Base-by-base conservation (phyloP, 129 eudicot species). In the Lactuca sativa region DNA sequence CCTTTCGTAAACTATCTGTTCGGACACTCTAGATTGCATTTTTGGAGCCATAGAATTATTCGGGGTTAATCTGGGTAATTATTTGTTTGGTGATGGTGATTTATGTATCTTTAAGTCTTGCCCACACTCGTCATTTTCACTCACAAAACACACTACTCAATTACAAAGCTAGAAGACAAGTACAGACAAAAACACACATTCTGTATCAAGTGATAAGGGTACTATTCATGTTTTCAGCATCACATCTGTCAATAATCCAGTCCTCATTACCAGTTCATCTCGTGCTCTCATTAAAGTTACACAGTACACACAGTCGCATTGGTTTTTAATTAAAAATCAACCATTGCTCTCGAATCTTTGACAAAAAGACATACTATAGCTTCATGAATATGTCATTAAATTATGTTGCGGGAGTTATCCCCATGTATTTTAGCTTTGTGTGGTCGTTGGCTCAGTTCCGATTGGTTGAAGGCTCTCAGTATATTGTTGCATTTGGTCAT, bases 121-220 rank as follows among this genome's bases (percentile, higher is more conserved):
- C n/a, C n/a, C n/a, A n/a, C n/a, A n/a, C n/a, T n/a, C n/a, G n/a
- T n/a, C n/a, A n/a, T n/a, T n/a, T n/a, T n/a, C n/a, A n/a, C n/a
- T n/a, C n/a, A n/a, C n/a, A n/a, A n/a, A n/a, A n/a, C n/a, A n/a
- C n/a, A n/a, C n/a, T n/a, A n/a, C n/a, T n/a, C n/a, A n/a, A n/a
- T n/a, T n/a, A n/a, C n/a, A n/a, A n/a, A n/a, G n/a, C n/a, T n/a
- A n/a, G n/a, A n/a, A n/a, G n/a, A n/a, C n/a, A n/a, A n/a, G n/a
- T n/a, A n/a, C n/a, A n/a, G n/a, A n/a, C n/a, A n/a, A n/a, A n/a
- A n/a, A n/a, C n/a, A n/a, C n/a, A n/a, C n/a, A n/a, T n/a, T n/a
- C n/a, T n/a, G n/a, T n/a, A n/a, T 91, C 95, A 66, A 91, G 97
- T 77, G 95, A 91, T 74, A 91, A 91, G 83, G 97, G 97, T 62